Evolutionary conservation across 768 basidiomycete species (phyloP).

Genomic region (Lactifluus pinguis): DNA sequence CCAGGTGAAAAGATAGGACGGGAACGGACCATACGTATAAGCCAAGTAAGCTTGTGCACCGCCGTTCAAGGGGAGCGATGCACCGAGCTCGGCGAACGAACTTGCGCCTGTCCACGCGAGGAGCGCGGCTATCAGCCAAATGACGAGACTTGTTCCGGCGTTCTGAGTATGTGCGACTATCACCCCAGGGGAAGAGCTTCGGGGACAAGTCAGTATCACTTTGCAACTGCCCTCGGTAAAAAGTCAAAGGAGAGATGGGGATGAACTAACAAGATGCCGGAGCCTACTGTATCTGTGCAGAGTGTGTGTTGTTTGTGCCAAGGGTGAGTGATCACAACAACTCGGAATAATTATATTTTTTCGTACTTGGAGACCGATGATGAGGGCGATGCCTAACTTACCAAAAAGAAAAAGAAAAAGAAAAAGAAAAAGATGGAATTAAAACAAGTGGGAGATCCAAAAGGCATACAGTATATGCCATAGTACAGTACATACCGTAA

Average conservation of each 20-base stretch:
- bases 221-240: too few relatives aligned
- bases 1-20: constrained; percentile 7
- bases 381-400: neutral
- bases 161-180: constrained; percentile 4
- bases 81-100: constrained; percentile 6
- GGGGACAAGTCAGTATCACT: too few relatives aligned
- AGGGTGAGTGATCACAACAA: neutral
- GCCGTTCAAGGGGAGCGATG: constrained; percentile 3
- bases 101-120: constrained; percentile 2
- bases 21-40: constrained; percentile 3
- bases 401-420: too few relatives aligned
- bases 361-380: constrained; percentile 1
- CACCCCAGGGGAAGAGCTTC: constrained; percentile 5
- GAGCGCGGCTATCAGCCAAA: neutral
- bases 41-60: constrained; percentile 3
- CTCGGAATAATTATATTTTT: neutral
- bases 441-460: neutral
- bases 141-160: neutral
- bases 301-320: too few relatives aligned
- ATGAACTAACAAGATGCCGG: constrained; percentile 6
- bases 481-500: neutral
- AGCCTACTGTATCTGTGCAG: constrained; percentile 3
- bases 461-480: too few relatives aligned
- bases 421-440: too few relatives aligned
- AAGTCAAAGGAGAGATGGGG: too few relatives aligned